phyloP scores from a whole-genome alignment of 2,329 filamentous ascomycete species.

The Cryoendolithus antarcticus region DNA sequence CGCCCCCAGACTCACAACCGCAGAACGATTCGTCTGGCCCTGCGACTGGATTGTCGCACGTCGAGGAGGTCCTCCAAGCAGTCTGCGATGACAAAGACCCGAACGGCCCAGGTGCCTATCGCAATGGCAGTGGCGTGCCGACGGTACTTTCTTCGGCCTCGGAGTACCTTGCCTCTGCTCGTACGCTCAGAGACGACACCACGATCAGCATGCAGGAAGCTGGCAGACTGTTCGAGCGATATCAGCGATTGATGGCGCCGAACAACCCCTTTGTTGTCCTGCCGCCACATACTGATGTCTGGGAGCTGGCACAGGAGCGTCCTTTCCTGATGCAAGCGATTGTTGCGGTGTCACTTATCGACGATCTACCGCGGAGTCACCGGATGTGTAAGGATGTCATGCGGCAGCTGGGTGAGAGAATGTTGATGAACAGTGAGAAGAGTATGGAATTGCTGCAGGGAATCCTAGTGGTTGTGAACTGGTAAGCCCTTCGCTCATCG shows the following conservation, averaged over 20 bases:
- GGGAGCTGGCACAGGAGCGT: constrained; percentile 12
- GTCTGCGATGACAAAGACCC: too few relatives aligned
- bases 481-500: neutral
- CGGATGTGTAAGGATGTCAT: constrained; percentile 16
- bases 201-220: constrained; percentile 13
- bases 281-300: constrained; percentile 10
- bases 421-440: constrained; percentile 21
- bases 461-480: constrained; percentile 10
- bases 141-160: too few relatives aligned
- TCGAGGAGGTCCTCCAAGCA: too few relatives aligned
- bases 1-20: constrained; percentile 10
- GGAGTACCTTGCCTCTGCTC: too few relatives aligned
- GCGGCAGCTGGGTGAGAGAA: constrained; percentile 17
- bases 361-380: constrained; percentile 18
- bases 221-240: constrained; percentile 17
- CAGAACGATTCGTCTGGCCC: too few relatives aligned
- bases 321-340: constrained; percentile 20
- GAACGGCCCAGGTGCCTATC: too few relatives aligned
- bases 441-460: constrained; percentile 18
- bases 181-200: neutral
- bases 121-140: too few relatives aligned
- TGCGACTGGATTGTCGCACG: too few relatives aligned
- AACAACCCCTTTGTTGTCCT: constrained; percentile 17
- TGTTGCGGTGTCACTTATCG: constrained; percentile 16
- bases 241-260: constrained; percentile 15